Evolutionary conservation across 805 yeast species (phyloP).

Genomic region (Torulaspora quercuum): DNA sequence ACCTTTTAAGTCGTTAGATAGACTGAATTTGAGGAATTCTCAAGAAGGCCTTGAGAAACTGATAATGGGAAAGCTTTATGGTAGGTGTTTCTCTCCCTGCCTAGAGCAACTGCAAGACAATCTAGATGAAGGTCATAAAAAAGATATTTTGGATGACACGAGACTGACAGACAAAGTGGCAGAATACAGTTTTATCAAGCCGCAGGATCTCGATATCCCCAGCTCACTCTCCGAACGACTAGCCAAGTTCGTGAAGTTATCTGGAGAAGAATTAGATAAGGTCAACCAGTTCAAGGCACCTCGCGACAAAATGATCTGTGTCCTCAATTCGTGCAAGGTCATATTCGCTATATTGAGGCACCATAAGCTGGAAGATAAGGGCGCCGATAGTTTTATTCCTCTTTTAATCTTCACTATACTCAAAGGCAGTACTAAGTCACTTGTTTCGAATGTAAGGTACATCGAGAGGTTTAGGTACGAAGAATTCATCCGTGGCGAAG

Average conservation of each 20-base stretch:
- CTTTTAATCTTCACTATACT: conserved; percentile 74
- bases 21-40: conserved; percentile 61
- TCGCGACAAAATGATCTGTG: conserved; percentile 87
- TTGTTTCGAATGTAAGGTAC: conserved; percentile 78
- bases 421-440: conserved; percentile 57
- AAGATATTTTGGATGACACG: conserved; percentile 62
- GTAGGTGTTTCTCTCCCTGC: conserved; percentile 73
- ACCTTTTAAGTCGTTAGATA: conserved; percentile 70
- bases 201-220: conserved; percentile 75
- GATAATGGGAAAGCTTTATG: conserved; percentile 81
- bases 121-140: conserved; percentile 53
- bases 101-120: conserved; percentile 37
- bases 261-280: conserved; percentile 70
- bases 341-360: conserved; percentile 82
- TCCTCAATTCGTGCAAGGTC: conserved; percentile 87
- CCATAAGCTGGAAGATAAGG: conserved; percentile 58
- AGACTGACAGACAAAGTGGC: conserved; percentile 49
- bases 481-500: conserved; percentile 78
- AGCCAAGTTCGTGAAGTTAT: conserved; percentile 57
- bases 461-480: conserved; percentile 80
- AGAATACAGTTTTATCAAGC: conserved; percentile 68
- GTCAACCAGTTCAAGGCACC: conserved; percentile 87
- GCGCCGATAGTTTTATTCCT: conserved; percentile 95
- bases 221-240: conserved; percentile 46
- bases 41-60: conserved; percentile 90